Percentiles rank a stretch among this genome's conserved stretches.
These are phyloP conservation scores for Macrocybe gigantea DNA, from an alignment of 768 basidiomycete species.

Conservation along the genomic window DNA sequence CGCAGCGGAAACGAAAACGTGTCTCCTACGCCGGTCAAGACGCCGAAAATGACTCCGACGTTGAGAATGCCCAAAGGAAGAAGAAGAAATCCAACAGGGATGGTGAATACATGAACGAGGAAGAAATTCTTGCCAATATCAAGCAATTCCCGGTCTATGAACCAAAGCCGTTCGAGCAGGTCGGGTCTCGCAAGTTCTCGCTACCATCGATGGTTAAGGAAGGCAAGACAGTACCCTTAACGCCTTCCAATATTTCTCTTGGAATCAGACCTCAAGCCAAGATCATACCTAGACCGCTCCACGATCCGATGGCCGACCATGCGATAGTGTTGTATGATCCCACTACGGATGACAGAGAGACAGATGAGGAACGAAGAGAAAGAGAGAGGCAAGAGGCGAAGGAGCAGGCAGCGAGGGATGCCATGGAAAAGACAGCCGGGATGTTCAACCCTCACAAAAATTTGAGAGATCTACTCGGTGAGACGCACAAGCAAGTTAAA, in stretches of 20 bases:
- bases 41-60: conserved; percentile 44
- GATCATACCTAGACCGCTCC: conserved; percentile 85
- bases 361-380: conserved; percentile 76
- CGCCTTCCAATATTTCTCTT: conserved; percentile 66
- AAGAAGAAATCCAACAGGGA: conserved; percentile 54
- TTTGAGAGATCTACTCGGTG: conserved; percentile 70
- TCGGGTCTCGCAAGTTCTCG: conserved; percentile 60
- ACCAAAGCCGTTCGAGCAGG: conserved; percentile 68
- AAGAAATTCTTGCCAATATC: conserved; percentile 54
- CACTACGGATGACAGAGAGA: conserved; percentile 88
- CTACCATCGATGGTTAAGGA: conserved; percentile 78
- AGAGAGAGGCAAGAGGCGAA: conserved; percentile 70
- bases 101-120: conserved; percentile 53
- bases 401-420: conserved; percentile 56
- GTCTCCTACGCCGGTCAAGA: conserved; percentile 79
- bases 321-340: conserved; percentile 97
- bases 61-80: conserved; percentile 52
- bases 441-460: conserved; percentile 92
- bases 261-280: conserved; percentile 80
- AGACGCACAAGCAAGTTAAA: conserved; percentile 61
- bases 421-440: conserved; percentile 62
- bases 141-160: conserved; percentile 76
- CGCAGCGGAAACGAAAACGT: conserved; percentile 78
- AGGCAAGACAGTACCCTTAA: conserved; percentile 52
- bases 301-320: conserved; percentile 97